These are phyloP conservation scores for Russula ochroleuca DNA, from an alignment of 768 basidiomycete genomes.

Conservation along the genomic window DNA sequence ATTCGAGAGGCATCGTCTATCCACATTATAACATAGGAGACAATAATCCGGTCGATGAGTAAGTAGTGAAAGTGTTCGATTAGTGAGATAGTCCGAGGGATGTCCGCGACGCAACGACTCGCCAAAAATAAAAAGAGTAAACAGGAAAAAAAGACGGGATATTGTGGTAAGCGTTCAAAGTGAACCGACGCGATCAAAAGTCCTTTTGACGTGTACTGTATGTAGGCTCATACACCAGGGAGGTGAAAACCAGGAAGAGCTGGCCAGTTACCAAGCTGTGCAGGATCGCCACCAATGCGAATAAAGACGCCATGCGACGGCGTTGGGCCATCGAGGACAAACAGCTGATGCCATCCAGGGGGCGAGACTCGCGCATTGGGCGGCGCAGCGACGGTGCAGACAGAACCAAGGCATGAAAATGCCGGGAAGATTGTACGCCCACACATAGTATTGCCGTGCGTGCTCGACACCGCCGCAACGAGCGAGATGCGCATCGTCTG, in stretches of 20 bases:
- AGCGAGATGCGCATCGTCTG: conserved; percentile 57
- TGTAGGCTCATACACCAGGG: conserved; percentile 48
- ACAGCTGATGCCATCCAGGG: conserved; percentile 74
- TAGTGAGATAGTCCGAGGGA: neutral
- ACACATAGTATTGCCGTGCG: conserved; percentile 76
- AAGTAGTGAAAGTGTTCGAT: neutral
- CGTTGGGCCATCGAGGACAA: conserved; percentile 72
- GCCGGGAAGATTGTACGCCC: conserved; percentile 67
- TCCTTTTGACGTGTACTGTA: neutral
- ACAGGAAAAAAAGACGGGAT: neutral
- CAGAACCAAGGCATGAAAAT: conserved; percentile 62
- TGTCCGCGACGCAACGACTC: neutral
- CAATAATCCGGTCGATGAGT: neutral
- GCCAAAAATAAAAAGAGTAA: neutral
- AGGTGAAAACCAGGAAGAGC: conserved; percentile 58
- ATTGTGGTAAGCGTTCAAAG: neutral
- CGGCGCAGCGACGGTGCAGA: conserved; percentile 74
- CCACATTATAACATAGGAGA: neutral
- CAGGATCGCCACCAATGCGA: conserved; percentile 75
- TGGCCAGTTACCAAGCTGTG: conserved; percentile 68
- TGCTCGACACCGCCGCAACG: conserved; percentile 69
- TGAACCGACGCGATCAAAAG: neutral
- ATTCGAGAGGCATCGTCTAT: neutral
- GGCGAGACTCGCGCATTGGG: conserved; percentile 64
- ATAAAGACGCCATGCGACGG: conserved; percentile 73